phyloP scores from a whole-genome alignment of 257 asterid species.

The Nicotiana knightiana region DNA sequence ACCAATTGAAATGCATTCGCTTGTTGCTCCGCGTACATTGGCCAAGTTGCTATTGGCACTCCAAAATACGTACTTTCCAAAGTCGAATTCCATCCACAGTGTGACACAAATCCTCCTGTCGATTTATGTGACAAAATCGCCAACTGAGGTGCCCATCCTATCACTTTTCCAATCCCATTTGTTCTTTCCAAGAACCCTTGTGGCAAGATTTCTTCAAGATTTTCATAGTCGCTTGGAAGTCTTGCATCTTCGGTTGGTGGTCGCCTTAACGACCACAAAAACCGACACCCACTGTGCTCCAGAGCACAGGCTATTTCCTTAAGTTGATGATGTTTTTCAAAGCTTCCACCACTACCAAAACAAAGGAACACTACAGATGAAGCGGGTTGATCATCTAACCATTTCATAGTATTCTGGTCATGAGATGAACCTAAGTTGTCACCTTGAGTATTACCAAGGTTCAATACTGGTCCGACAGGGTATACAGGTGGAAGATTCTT shows the following conservation, averaged over 20 bases:
- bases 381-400: constrained; percentile 44
- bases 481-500: constrained; percentile 24
- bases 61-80: not conserved
- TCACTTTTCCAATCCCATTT: not conserved
- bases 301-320: constrained; percentile 40
- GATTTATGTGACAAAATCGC: not conserved
- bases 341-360: constrained; percentile 42
- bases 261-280: constrained; percentile 47
- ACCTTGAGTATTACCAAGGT: not conserved
- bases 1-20: not conserved
- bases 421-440: not conserved
- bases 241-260: not conserved
- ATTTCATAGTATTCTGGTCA: constrained; percentile 16
- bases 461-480: constrained; percentile 48
- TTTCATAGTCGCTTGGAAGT: not conserved
- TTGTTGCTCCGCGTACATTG: not conserved
- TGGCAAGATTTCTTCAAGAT: not conserved
- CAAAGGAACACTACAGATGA: constrained; percentile 43
- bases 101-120: not conserved
- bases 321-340: constrained; percentile 29
- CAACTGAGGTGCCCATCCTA: not conserved
- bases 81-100: not conserved
- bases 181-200: not conserved
- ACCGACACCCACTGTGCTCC: constrained; percentile 34
- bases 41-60: not conserved